Percentiles rank a stretch among this genome's conserved stretches.
These are phyloP conservation scores for Rhododendron vialii DNA, from an alignment of 148 eudicot species.

Conservation along the genomic window DNA sequence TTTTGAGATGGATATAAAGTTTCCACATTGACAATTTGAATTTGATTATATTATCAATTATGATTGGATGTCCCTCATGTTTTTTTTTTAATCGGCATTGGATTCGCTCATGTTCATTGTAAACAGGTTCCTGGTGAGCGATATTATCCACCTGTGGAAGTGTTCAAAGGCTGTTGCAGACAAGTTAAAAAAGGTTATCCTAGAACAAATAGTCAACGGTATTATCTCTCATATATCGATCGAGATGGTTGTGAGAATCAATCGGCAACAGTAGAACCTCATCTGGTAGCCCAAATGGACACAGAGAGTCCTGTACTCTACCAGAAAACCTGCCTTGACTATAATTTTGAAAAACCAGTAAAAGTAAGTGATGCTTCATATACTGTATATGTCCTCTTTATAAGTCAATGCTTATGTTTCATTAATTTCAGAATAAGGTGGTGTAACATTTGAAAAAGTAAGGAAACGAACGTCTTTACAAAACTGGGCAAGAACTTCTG, in stretches of 20 bases:
- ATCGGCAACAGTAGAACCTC: constrained; percentile 24
- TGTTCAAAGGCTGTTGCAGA: constrained; percentile 43
- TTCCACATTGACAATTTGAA: too few species aligned
- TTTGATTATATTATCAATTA: not conserved
- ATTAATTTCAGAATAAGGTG: not conserved
- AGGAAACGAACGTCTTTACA: not conserved
- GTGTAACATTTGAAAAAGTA: not conserved
- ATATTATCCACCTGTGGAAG: constrained; percentile 34
- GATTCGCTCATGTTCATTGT: not conserved
- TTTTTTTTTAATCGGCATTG: not conserved
- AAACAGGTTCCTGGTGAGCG: constrained; percentile 40
- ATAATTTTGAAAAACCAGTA: constrained; percentile 36
- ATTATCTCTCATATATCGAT: constrained; percentile 36
- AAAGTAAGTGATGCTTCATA: constrained; percentile 23
- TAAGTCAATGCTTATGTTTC: not conserved
- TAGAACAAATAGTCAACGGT: constrained; percentile 20
- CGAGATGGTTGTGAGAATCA: constrained; percentile 19
- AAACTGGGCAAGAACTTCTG: constrained; percentile 1
- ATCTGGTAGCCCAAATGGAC: constrained; percentile 55
- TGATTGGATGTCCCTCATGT: not conserved
- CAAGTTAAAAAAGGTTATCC: constrained; percentile 23
- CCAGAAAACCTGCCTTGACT: constrained; percentile 52
- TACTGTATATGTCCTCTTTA: not conserved
- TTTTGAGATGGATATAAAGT: too few species aligned
- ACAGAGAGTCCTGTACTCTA: constrained; percentile 48